Evolutionary conservation across 371 early-diverging fungal species (phyloP), one percentile per base, ranked within the genome.

Genomic region (Capillidium heterosporum): DNA sequence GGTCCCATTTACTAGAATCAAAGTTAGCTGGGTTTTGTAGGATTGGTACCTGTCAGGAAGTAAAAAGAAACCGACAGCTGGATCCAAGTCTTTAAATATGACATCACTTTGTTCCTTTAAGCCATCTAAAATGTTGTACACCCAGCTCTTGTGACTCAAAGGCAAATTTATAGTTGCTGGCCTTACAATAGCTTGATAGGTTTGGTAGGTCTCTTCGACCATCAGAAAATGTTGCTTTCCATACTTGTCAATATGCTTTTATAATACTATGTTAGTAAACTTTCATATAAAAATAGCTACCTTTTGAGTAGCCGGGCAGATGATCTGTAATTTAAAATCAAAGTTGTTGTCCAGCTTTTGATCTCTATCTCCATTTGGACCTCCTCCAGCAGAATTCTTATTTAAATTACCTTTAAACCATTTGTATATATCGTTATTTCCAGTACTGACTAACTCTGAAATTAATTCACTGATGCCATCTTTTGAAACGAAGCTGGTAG

Each of bases 341-440:
- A 27, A 27, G 27, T 27, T 26, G 1, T 35, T 35, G 13, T 40
- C 21, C 1, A 19, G 23, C 7, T 24, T 7, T 23, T 24, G 31
- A 17, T 49, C 3, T 17, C 28, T 24, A 17, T 24, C 28, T 29
- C 15, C 26, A 31, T 5, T 17, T 24, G 11, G n/a, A 40, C 7
- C 44, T 44, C 3, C 1, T 32, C 10, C 35, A 35, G 2, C 23
- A 8, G n/a, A 35, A 53, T 53, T 53, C 1, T 40, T 15, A 27
- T 19, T 42, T 1, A 41, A n/a, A 8, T 56, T 56, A 15, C 44
- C 56, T 44, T 47, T 43, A 11, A 56, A 56, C 56, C 56, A 56
- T 15, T 46, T 27, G 46, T 44, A 56, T 28, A 56, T 46, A 56
- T 56, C 56, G 28, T 56, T 56, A 44, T 32, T 29, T 44, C 42